phyloP scores from a whole-genome alignment of 2,329 filamentous ascomycete genomes.

The Colletotrichum euphorbiae region DNA sequence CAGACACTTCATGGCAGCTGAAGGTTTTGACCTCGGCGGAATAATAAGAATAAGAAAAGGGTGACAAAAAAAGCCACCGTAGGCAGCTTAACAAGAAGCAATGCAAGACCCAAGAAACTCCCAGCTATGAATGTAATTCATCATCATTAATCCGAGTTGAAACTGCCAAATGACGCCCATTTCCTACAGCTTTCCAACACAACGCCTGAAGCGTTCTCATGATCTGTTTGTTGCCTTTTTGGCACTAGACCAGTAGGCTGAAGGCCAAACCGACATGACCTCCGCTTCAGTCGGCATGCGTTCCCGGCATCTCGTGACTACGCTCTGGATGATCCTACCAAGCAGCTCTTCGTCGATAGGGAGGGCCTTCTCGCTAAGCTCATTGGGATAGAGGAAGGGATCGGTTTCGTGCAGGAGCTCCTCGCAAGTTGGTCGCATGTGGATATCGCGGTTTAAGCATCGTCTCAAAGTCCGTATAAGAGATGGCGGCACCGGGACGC shows the following conservation, averaged over 20 bases:
- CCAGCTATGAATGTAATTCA: conserved; percentile 37
- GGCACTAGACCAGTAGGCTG: conserved; percentile 71
- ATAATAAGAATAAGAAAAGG: conserved; percentile 33
- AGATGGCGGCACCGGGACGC: conserved; percentile 67
- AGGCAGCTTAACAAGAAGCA: conserved; percentile 30
- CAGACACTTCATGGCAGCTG: not conserved
- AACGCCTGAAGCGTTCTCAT: conserved; percentile 20
- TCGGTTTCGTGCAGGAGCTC: conserved; percentile 70
- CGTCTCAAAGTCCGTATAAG: conserved; percentile 71
- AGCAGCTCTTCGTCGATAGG: conserved; percentile 73
- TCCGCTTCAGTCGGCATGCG: conserved; percentile 70
- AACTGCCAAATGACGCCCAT: conserved; percentile 27
- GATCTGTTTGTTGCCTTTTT: conserved; percentile 59
- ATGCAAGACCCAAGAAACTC: conserved; percentile 36
- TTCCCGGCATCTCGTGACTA: conserved; percentile 69
- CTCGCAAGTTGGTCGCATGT: conserved; percentile 71
- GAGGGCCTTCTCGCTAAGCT: conserved; percentile 65
- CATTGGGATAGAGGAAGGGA: conserved; percentile 72
- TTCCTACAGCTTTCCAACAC: conserved; percentile 36
- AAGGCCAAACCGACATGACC: conserved; percentile 66
- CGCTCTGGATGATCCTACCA: conserved; percentile 71
- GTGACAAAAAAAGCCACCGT: conserved; percentile 1
- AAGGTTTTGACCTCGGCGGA: conserved; percentile 1
- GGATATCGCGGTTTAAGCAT: conserved; percentile 72
- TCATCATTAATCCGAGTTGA: conserved; percentile 38